Evolutionary conservation across 176 grass and related monocot species (phyloP), one percentile per base, ranked within the genome.

Genomic region (Ananas comosus): DNA sequence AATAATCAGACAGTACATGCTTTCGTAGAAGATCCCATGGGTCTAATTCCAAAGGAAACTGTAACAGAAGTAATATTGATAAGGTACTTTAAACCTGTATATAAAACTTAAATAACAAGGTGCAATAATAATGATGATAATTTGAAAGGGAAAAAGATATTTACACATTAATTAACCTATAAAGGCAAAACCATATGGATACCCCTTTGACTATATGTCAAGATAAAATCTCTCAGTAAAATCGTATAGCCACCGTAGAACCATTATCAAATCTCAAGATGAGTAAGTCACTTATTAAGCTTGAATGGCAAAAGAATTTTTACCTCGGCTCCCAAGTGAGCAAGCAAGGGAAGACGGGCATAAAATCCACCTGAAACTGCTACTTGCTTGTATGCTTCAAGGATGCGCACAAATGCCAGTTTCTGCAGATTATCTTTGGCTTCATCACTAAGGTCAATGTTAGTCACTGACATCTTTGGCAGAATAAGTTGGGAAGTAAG

Each of bases 301-400:
- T 13, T 74, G 61, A 42, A 7, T 42, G 33, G 33, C 61, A 79
- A 47, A 66, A 52, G 19, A 74, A 53, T 11, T 24, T 78, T 76
- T 96, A 96, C 92, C 92, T 96, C 92, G 80, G 92, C 79, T 70
- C 92, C 81, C 66, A 96, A 70, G 65, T 96, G 88, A 76, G 86
- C 81, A 84, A 96, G 86, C 73, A 96, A 78, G 53, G 83, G 81
- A 79, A 89, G 73, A 63, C 68, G 83, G 67, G 83, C 71, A 54
- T 87, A 72, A 64, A 81, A 83, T 70, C 88, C 79, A 72, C 79
- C 74, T 80, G 88, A 79, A 70, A 80, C 22, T 82, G 80, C 80
- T 23, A 80, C 67, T 84, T 89, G 80, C 69, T 90, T 88, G 76
- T 96, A 79, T 73, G 79, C 81, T 29, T 77, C 79, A 65, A 96